These are phyloP conservation scores for Ophiostoma ulmi DNA, from an alignment of 2,329 filamentous ascomycete species.

Conservation along the genomic window DNA sequence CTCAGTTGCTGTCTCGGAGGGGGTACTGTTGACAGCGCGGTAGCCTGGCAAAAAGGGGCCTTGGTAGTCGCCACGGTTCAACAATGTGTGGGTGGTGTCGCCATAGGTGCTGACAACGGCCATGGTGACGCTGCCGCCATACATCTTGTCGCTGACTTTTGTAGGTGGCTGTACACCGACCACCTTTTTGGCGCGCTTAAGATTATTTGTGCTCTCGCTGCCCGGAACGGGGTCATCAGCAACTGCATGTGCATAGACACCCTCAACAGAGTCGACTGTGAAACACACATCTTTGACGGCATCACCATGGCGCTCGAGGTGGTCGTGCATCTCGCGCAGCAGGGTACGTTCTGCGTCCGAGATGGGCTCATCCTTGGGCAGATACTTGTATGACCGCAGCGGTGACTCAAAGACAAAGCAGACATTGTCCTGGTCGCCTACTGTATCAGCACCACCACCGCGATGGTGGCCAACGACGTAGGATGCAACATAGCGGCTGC, in stretches of 20 bases:
- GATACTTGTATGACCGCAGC: conserved; percentile 55
- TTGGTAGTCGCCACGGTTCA: conserved; percentile 64
- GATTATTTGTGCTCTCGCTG: neutral
- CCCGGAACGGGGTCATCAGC: conserved; percentile 47
- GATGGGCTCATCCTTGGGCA: conserved; percentile 57
- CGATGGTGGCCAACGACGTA: conserved; percentile 68
- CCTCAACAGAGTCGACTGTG: conserved; percentile 82
- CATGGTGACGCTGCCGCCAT: conserved; percentile 65
- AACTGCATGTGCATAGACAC: conserved; percentile 71
- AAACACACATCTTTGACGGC: conserved; percentile 94
- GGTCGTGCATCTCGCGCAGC: conserved; percentile 70
- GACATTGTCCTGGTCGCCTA: conserved; percentile 46
- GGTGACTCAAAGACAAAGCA: conserved; percentile 83
- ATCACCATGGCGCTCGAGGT: conserved; percentile 84
- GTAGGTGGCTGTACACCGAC: conserved; percentile 56
- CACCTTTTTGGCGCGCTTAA: conserved; percentile 12
- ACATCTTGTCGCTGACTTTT: conserved; percentile 49
- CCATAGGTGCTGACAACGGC: conserved; percentile 89
- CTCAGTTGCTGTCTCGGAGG: conserved; percentile 35
- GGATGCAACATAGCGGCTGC: conserved; percentile 71
- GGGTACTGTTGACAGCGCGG: conserved; percentile 50
- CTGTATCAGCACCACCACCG: conserved; percentile 20
- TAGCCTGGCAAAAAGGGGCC: conserved; percentile 83
- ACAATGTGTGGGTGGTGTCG: conserved; percentile 89
- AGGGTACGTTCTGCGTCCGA: conserved; percentile 58